These are phyloP conservation scores for Lepidium sativum DNA, from an alignment of 345 rosid genomes.

Conservation along the genomic window DNA sequence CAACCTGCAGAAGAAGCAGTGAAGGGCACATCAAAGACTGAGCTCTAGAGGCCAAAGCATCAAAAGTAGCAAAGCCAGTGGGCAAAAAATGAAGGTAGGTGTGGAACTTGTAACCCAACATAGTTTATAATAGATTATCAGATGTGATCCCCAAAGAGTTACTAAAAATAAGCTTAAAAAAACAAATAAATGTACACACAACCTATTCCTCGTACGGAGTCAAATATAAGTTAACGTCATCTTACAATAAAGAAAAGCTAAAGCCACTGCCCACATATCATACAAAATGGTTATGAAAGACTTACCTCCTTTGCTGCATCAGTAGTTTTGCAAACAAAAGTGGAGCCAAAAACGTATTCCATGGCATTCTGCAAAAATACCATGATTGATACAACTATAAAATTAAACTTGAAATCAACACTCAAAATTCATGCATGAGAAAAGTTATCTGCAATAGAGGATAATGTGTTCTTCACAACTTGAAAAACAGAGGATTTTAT, in stretches of 20 bases:
- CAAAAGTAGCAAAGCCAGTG: neutral
- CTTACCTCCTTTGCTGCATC: conserved; percentile 90
- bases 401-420: neutral
- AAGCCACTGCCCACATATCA: neutral
- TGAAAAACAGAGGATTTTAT: neutral
- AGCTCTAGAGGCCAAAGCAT: neutral
- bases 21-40: neutral
- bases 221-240: neutral
- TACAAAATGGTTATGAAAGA: neutral
- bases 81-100: neutral
- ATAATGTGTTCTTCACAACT: neutral
- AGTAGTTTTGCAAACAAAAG: conserved; percentile 80
- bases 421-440: neutral
- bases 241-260: neutral
- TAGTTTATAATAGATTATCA: neutral
- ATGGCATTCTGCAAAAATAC: conserved; percentile 63
- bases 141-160: neutral
- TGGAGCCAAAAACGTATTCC: conserved; percentile 88
- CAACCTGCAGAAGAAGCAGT: conserved; percentile 43
- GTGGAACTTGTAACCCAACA: neutral
- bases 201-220: neutral
- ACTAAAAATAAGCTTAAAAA: conserved; percentile 1
- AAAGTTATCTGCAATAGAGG: neutral
- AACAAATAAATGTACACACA: neutral
- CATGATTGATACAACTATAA: conserved; percentile 2